These are phyloP conservation scores for Trichocladium uniseriatum DNA, from an alignment of 495 filamentous ascomycete genomes.

Conservation along the genomic window DNA sequence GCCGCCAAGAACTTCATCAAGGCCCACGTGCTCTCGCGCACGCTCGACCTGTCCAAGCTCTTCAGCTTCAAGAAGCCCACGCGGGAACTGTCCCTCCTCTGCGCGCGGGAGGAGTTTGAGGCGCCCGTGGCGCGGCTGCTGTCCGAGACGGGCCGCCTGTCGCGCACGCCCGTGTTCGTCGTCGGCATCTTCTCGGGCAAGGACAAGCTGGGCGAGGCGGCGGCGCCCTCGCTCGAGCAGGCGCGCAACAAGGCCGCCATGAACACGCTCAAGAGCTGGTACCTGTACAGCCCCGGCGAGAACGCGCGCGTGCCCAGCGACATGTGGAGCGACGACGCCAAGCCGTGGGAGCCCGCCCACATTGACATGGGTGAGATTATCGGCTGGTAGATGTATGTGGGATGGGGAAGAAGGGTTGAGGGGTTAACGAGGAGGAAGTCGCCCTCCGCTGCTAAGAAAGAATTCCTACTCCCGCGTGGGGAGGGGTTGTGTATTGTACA, in stretches of 20 bases:
- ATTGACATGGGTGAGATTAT: constrained; percentile 89
- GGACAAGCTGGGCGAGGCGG: constrained; percentile 83
- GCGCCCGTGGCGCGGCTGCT: constrained; percentile 75
- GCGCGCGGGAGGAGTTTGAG: constrained; percentile 82
- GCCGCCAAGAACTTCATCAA: constrained; percentile 70
- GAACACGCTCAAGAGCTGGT: constrained; percentile 84
- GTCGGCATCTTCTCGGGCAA: constrained; percentile 84
- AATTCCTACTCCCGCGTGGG: neutral
- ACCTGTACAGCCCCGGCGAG: constrained; percentile 73
- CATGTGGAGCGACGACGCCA: constrained; percentile 52
- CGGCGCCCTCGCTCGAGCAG: constrained; percentile 62
- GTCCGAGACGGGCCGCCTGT: constrained; percentile 76
- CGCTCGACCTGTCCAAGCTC: constrained; percentile 62
- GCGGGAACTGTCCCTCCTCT: constrained; percentile 68
- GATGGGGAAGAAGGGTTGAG: neutral
- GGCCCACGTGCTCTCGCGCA: constrained; percentile 70
- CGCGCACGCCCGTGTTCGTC: constrained; percentile 80
- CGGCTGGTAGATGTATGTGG: constrained; percentile 21
- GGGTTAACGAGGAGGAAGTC: too few species aligned
- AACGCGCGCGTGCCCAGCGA: constrained; percentile 68
- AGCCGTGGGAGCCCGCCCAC: constrained; percentile 68
- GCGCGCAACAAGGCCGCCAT: constrained; percentile 72
- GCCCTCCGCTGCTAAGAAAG: neutral
- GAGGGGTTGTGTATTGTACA: constrained; percentile 1
- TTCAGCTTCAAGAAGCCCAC: constrained; percentile 80